A percentile compares a stretch with the other conserved stretches of the same genome.
phyloP scores from a whole-genome alignment of 2,329 filamentous ascomycete genomes.

The Talaromyces sp. region DNA sequence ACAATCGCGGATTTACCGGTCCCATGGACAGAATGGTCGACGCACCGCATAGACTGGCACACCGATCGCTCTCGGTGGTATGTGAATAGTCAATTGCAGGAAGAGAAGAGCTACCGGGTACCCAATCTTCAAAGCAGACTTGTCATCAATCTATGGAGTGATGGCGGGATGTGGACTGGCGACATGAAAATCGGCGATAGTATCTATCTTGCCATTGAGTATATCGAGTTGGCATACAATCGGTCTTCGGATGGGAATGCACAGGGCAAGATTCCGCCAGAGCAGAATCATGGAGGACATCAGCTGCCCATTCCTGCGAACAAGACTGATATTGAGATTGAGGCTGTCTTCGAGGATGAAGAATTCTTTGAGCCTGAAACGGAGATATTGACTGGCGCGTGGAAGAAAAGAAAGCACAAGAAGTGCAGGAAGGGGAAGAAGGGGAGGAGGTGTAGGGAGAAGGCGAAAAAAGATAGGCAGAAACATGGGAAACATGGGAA shows the following conservation, averaged over 20 bases:
- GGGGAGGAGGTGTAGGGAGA: constrained; percentile 12
- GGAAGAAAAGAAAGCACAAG: constrained; percentile 13
- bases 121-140: constrained; percentile 41
- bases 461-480: constrained; percentile 7
- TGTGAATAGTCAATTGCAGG: constrained; percentile 33
- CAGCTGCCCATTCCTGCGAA: constrained; percentile 6
- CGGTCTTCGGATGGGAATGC: constrained; percentile 22
- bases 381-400: constrained; percentile 8
- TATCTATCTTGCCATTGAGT: constrained; percentile 45
- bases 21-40: constrained; percentile 45
- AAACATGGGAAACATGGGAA: no score
- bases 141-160: constrained; percentile 48
- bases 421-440: constrained; percentile 16
- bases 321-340: neutral
- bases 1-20: constrained; percentile 32
- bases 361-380: constrained; percentile 6
- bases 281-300: constrained; percentile 19
- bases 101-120: constrained; percentile 39
- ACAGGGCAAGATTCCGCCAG: constrained; percentile 3
- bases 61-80: constrained; percentile 40
- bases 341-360: neutral
- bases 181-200: constrained; percentile 42
- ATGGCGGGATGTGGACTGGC: constrained; percentile 46
- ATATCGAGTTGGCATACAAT: constrained; percentile 47
- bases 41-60: constrained; percentile 48